Evolutionary conservation across 805 yeast genomes (phyloP).

Genomic region (Ogataea chonburiensis): DNA sequence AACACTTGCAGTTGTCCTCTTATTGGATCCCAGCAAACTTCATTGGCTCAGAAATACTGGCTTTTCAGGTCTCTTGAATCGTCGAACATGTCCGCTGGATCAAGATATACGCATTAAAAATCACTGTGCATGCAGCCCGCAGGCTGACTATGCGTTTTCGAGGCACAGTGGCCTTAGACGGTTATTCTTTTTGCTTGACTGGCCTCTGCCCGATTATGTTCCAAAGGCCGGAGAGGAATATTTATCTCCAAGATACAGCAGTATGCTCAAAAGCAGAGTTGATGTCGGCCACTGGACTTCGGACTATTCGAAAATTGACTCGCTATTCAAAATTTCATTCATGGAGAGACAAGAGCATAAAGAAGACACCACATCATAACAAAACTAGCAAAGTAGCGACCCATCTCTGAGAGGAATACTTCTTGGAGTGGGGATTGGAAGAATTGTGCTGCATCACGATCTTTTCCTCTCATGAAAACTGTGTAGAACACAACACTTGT

Average conservation of each 20-base stretch:
- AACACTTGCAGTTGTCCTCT: conserved; percentile 38
- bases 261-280: conserved; percentile 3
- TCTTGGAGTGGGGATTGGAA: conserved; percentile 41
- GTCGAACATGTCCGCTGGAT: conserved; percentile 22
- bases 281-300: conserved; percentile 2
- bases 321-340: conserved; percentile 4
- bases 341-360: conserved; percentile 41
- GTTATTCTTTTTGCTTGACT: conserved; percentile 30
- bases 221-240: conserved; percentile 5
- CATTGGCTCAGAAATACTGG: conserved; percentile 49
- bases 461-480: conserved; percentile 31
- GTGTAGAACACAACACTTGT: conserved; percentile 35
- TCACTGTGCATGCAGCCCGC: conserved; percentile 28
- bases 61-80: conserved; percentile 16
- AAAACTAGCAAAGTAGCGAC: conserved; percentile 50
- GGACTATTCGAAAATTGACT: conserved; percentile 9
- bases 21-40: conserved; percentile 44
- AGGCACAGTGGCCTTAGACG: conserved; percentile 48
- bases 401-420: conserved; percentile 43
- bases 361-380: conserved; percentile 60
- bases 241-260: conserved; percentile 11
- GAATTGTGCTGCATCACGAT: conserved; percentile 36
- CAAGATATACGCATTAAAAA: conserved; percentile 13
- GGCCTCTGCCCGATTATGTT: conserved; percentile 22
- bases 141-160: conserved; percentile 42